Base-by-base conservation (phyloP, 2,329 filamentous ascomycete genomes). In the Trichoderma semiorbis region DNA sequence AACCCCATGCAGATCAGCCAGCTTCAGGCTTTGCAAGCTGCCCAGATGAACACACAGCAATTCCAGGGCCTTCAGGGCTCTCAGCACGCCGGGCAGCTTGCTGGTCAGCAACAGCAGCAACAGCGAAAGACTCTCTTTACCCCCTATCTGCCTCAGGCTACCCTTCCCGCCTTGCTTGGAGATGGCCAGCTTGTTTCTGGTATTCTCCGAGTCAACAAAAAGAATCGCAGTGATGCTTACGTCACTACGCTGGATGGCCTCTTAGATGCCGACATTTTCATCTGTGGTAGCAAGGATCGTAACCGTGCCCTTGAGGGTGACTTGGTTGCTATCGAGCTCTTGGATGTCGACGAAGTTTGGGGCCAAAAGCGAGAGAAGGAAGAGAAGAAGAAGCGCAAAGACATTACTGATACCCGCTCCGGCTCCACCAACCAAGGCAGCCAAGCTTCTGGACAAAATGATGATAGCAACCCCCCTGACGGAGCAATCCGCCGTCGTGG, bases 331-430 rank as follows among this genome's bases (percentile, higher is more conserved):
- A 90, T 99, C 69, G 96, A 99, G 83, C 90, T 99, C 61, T 90
- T 99, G 66, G 95, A 99, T 78, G 96, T 99, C 8, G 96, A 98
- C 80, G 96, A 99, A 80, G 96, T 99, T 3, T 99, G 96, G 96
- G 90, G 92, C 28, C 96, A 99, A 85, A 99, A 99, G 87, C 93
- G 94, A 71, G 96, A 99, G 82, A 99, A 99, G 82, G 96, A 99
- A 84, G 96, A 99, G 82, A 99, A 99, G 89, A 99, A 99, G 90
- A 99, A 98, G 86, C 93, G 96, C 81, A 99, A 99, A 87, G 96
- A 99, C 79, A 97, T 98, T 72, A 97, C 94, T 39, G 96, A 98
- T 80, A 95, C 93, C 72, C 91, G 95, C 75, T 90, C 89, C 67
- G 91, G 91, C 75, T 92, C 92, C 74, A 92, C 89, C 75, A 93